These are phyloP conservation scores for Solanum aculeatissimum DNA, from an alignment of 305 asterid species.

Conservation along the genomic window DNA sequence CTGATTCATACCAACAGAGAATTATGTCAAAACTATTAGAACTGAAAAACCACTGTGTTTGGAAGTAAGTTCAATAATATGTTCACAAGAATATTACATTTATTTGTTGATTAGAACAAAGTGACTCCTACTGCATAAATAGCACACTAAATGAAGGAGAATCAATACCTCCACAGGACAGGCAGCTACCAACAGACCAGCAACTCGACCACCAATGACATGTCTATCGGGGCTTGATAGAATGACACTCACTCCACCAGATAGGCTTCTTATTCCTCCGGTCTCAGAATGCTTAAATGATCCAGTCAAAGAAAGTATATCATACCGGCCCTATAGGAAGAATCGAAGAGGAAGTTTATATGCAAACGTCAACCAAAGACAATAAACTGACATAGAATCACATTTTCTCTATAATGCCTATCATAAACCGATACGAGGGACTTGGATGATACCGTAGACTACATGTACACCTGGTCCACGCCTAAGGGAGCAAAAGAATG, in stretches of 20 bases:
- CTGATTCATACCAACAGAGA: conserved; percentile 12
- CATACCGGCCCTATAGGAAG: conserved; percentile 47
- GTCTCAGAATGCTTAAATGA: conserved; percentile 58
- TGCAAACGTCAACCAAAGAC: not conserved
- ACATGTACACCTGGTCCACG: not conserved
- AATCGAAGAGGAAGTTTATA: not conserved
- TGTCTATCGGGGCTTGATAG: conserved; percentile 68
- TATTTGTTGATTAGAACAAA: not conserved
- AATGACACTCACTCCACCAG: conserved; percentile 74
- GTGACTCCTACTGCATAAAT: not conserved
- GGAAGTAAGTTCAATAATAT: not conserved
- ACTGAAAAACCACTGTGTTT: not conserved
- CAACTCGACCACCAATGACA: conserved; percentile 69
- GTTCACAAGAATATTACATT: not conserved
- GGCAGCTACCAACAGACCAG: conserved; percentile 62
- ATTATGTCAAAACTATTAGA: not conserved
- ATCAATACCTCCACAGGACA: conserved; percentile 51
- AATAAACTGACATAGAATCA: not conserved
- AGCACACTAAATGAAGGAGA: not conserved
- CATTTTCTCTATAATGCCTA: not conserved
- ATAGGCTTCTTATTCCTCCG: conserved; percentile 53
- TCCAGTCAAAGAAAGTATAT: conserved; percentile 52
- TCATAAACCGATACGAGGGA: not conserved
- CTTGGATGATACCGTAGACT: not conserved
- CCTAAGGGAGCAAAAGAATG: not conserved